These are phyloP conservation scores for Lipomyces yamadae DNA, from an alignment of 805 yeast genomes.

Conservation along the genomic window DNA sequence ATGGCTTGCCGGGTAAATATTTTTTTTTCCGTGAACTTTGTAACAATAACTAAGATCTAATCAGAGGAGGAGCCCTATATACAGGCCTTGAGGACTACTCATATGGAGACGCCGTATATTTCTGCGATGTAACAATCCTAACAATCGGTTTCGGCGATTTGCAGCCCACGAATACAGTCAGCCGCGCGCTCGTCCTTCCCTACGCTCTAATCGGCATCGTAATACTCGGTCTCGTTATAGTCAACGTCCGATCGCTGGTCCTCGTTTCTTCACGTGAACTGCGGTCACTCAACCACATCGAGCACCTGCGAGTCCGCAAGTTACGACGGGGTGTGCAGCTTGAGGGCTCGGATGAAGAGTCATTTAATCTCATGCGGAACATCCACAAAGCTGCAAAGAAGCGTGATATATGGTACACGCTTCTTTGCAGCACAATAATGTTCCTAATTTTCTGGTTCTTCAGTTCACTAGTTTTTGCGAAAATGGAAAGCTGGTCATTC, in stretches of 20 bases:
- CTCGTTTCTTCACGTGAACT: slow-evolving; percentile 66
- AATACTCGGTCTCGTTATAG: slow-evolving; percentile 73
- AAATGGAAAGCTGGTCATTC: slow-evolving; percentile 72
- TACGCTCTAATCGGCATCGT: slow-evolving; percentile 74
- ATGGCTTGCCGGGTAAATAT: slow-evolving; percentile 61
- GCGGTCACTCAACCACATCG: slow-evolving; percentile 67
- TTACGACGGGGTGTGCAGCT: slow-evolving; percentile 31
- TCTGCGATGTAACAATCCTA: slow-evolving; percentile 69
- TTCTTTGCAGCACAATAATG: slow-evolving; percentile 9
- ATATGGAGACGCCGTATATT: slow-evolving; percentile 74
- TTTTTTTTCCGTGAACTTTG: neutral
- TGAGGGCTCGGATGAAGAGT: slow-evolving; percentile 42
- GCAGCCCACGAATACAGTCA: slow-evolving; percentile 57
- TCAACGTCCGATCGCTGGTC: slow-evolving; percentile 70
- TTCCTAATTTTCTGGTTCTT: slow-evolving; percentile 61
- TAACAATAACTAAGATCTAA: slow-evolving; percentile 41
- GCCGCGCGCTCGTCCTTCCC: slow-evolving; percentile 62
- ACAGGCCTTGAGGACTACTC: slow-evolving; percentile 52
- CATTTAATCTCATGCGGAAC: slow-evolving; percentile 63
- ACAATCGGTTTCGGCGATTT: slow-evolving; percentile 88
- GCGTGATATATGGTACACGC: slow-evolving; percentile 43
- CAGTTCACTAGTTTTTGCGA: slow-evolving; percentile 69
- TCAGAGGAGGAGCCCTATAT: slow-evolving; percentile 64
- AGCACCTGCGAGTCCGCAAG: slow-evolving; percentile 52
- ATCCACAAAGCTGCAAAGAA: slow-evolving; percentile 47